Evolutionary conservation across 2,329 filamentous ascomycete genomes (phyloP), one percentile per base, ranked within the genome.

Genomic region (Colletotrichum melonis): DNA sequence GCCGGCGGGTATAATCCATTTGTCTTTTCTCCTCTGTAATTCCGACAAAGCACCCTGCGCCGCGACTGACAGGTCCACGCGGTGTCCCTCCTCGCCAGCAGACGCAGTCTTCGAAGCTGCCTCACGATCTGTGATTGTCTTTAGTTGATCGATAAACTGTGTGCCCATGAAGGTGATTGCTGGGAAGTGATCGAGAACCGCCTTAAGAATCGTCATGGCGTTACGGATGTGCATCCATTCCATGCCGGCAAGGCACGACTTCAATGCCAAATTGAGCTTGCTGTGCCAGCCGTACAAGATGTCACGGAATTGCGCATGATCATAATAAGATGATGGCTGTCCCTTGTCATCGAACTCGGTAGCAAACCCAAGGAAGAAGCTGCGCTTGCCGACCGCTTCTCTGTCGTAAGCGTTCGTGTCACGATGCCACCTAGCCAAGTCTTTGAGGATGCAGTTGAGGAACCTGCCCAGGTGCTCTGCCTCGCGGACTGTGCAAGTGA

Each of bases 201-300:
- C 89, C 80, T 97, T 97, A 72, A 99, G 87, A 4, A 98, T 88
- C 71, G 93, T 97, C 76, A 98, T 97, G 57, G 95, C 95, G 80
- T 99, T 99, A 68, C 96, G 92, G 80, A 98, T 97, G 81, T 98
- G 95, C 93, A 98, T 98, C 90, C 97, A 99, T 82, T 98, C 96
- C 38, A 90, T 92, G 32, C 93, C 92, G 22, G 91, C 91, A 59
- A 99, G 88, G 80, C 96, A 98, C 49, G 89, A 89, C 80, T 95
- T 95, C 67, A 99, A 86, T 2, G 96, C 94, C 63, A 86, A 90
- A 77, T 93, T 93, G 56, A 99, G 85, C 75, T 93, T 91, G 78
- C 93, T 92, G 82, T 99, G 97, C 95, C 96, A 98, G 77, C 94
- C 93, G 86, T 93, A 97, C 38, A 98, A 87, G 65, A 97, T 85